Evolutionary conservation across 176 grass and related monocot species (phyloP), one percentile per base, ranked within the genome.

Genomic region (Thalia dealbata): DNA sequence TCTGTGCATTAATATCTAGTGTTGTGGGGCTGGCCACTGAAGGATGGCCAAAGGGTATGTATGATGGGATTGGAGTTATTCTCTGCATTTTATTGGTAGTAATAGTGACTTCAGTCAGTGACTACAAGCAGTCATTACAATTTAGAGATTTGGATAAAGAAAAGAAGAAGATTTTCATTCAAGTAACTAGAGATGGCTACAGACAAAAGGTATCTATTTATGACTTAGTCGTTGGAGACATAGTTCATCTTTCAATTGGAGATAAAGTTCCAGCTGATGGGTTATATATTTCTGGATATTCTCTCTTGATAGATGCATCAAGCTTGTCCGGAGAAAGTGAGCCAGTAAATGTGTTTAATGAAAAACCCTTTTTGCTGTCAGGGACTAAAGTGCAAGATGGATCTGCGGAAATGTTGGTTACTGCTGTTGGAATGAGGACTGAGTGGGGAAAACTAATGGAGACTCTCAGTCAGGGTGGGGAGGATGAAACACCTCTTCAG

Each of bases 401-500:
- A 0, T 88, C 89, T 14, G 87, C 83, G 6, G 30, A 86, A 84
- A 97, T 97, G 87, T 67, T 97, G 59, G 90, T 92, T 29, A 97
- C 90, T 11, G 85, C 95, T 4, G 95, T 97, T 3, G 95, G 95
- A 43, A 97, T 92, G 90, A 80, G 85, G 48, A 97, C 95, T 14
- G 95, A 97, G 79, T 97, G 95, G 95, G 93, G 95, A 54, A 89
- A 97, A 56, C 84, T 97, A 76, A 91, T 97, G 90, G 95, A 97
- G 79, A 92, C 95, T 24, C 78, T 97, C 12, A 91, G 87, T 76
- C 87, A 86, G 73, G 89, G 81, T 68, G 90, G 89, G 50, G 95
- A 92, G 65, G 90, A 97, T 77, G 95, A 97, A 79, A 97, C 95
- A 56, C 95, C 95, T 27, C 82, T 97, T 59, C 93, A 97, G 87